Base-by-base conservation (phyloP, 495 filamentous ascomycete genomes). In the Clavariopsis aquatica region DNA sequence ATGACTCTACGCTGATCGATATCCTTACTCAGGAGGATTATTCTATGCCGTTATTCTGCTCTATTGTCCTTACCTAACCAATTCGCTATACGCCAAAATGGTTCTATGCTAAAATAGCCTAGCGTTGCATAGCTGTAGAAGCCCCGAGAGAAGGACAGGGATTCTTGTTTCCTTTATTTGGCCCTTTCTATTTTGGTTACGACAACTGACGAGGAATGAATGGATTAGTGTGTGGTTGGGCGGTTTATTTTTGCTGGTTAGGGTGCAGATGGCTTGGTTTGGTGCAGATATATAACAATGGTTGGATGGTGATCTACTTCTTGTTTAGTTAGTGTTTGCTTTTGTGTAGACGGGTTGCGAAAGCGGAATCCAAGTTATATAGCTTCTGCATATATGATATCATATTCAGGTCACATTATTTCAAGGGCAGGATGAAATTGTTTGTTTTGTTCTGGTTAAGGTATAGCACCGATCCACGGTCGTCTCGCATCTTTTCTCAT, bases 241-340 rank as follows among this genome's bases (percentile, higher is more conserved):
- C 36, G 26, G 24, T 36, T 55, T 55, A n/a, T 55, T 55, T 55
- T 55, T 28, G 9, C 27, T 31, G 52, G 2, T 5, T 34, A 10
- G 24, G 19, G 26, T 2, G 29, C 2, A 5, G 13, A 19, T 23
- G 26, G 26, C 6, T n/a, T 29, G 26, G 52, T 36, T 7, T 17
- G 24, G 26, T 20, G 5, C 10, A 13, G 10, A 31, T 20, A 9
- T 43, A 10, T 9, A 43, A 43, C 38, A 17, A 10, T 17, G 38
- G 38, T 43, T 43, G 38, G 38, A 43, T 43, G 38, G 38, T 43
- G 38, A 17, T n/a, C 38, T 34, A 34, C 38, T 43, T 10, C 38
- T 43, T 43, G 2, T 43, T 43, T 43, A n/a, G 6, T 43, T 43
- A 7, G 38, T 43, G 6, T 9, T 8, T 43, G 38, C 38, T 43